Conservation (phyloP, 257 asterid species). For the Nicotiana tomentosiformis region DNA sequence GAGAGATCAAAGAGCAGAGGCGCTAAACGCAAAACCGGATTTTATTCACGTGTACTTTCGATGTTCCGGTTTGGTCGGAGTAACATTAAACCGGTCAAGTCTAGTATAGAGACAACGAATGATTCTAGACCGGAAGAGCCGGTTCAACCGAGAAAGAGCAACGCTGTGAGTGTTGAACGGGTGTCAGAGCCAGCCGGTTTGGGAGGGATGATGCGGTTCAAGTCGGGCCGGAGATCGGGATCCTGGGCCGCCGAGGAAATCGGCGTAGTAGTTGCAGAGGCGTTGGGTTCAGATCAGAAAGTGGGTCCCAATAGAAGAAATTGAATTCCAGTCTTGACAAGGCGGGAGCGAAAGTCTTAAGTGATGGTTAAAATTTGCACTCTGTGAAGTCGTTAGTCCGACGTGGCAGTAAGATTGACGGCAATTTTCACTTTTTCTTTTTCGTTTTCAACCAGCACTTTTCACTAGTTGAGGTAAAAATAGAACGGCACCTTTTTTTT, state of each 20-base stretch:
- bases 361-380: background rate
- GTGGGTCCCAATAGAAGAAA: constrained; percentile 21
- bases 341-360: constrained; percentile 8
- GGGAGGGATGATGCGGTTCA: constrained; percentile 61
- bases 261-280: constrained; percentile 21
- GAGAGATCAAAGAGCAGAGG: constrained; percentile 28
- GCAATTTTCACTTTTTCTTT: background rate
- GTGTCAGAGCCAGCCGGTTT: constrained; percentile 47
- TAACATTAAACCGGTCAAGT: constrained; percentile 18
- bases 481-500: background rate
- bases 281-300: constrained; percentile 19
- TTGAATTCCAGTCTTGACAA: constrained; percentile 13
- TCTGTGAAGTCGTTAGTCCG: background rate
- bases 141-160: constrained; percentile 30
- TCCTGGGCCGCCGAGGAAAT: constrained; percentile 50
- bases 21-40: constrained; percentile 39
- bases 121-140: constrained; percentile 30
- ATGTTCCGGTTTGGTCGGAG: constrained; percentile 39
- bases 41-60: constrained; percentile 39
- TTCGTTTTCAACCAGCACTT: background rate
- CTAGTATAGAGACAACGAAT: constrained; percentile 24
- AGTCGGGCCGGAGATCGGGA: constrained; percentile 67
- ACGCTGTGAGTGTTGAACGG: constrained; percentile 22
- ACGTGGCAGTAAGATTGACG: constrained; percentile 3
- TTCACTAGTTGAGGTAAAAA: background rate